Conservation (phyloP, 2,329 filamentous ascomycete genomes). For the Fusarium guadeloupense region DNA sequence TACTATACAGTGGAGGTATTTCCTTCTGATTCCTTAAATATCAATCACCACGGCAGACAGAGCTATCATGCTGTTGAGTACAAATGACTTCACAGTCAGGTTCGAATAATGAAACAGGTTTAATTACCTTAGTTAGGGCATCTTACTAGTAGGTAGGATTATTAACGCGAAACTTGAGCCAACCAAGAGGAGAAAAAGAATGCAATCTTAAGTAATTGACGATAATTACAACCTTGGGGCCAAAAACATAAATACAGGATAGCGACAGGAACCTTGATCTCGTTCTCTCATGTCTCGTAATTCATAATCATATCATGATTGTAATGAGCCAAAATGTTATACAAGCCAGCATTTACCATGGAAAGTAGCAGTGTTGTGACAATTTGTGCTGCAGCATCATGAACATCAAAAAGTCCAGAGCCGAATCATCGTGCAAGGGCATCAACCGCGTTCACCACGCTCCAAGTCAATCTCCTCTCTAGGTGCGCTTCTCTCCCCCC, state of each 20-base stretch:
- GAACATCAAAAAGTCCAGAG: not conserved
- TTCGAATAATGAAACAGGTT: too few relatives aligned
- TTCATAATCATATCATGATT: conserved; percentile 4
- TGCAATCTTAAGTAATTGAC: too few relatives aligned
- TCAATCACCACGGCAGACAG: too few relatives aligned
- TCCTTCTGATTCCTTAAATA: too few relatives aligned
- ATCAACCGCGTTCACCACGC: conserved; percentile 14
- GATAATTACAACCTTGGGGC: too few relatives aligned
- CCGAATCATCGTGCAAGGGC: not conserved
- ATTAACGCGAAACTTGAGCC: too few relatives aligned
- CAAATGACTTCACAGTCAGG: too few relatives aligned
- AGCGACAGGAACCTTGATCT: conserved; percentile 3
- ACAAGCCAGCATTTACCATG: not conserved
- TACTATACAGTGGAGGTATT: too few relatives aligned
- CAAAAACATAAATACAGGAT: conserved; percentile 9
- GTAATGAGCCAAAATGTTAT: not conserved
- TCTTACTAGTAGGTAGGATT: too few relatives aligned
- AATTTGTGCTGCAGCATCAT: not conserved
- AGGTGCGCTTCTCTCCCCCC: not conserved
- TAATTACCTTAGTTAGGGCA: too few relatives aligned
- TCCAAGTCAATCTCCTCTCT: conserved; percentile 22
- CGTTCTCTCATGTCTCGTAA: conserved; percentile 5
- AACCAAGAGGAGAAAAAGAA: too few relatives aligned
- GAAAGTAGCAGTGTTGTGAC: not conserved
- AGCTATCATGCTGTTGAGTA: too few relatives aligned